Evolutionary conservation across 805 yeast species (phyloP), one percentile per base, ranked within the genome.

Genomic region (Candida endomychidarum): DNA sequence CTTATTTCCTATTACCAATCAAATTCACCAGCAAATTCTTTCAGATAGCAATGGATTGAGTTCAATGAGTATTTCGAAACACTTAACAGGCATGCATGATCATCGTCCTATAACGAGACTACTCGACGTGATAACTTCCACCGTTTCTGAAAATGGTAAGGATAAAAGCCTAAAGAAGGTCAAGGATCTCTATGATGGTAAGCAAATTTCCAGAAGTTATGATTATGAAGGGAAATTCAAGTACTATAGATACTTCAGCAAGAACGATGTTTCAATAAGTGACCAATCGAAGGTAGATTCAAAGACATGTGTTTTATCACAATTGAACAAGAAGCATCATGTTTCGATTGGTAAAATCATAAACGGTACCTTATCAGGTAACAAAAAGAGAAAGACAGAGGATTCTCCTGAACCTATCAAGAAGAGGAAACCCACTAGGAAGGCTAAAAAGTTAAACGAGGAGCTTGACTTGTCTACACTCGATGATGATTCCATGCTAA

Each of bases 151-250:
- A 38, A 50, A 54, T 11, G 51, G 56, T 14, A 42, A 48, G 9
- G 37, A 56, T n/a, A 56, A 58, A 33, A 57, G 60, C 4, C 42
- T 53, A 20, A 62, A 58, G 37, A 50, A 47, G 12, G 55, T 54
- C 34, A 41, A 47, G 4, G 69, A 64, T 40, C 53, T 55, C 9
- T 60, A 60, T 40, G 56, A 52, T n/a, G 49, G 57, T 3, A 12
- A 38, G 8, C 38, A 52, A 3, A 63, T 87, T 9, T 71, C 83
- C 0, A 71, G 84, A 46, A 80, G 81, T 12, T 77, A 78, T 43
- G 95, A 86, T 53, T 80, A 79, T 48, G 80, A 78, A 43, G 95
- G 95, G 0, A 80, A 88, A 47, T 70, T 74, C 42, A 83, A 86
- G 52, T 85, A 79, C 49, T 86, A 77, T 58, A 67, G 95, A 28